Evolutionary conservation across 257 asterid genomes (phyloP).

Genomic region (Fraxinus pennsylvanica): DNA sequence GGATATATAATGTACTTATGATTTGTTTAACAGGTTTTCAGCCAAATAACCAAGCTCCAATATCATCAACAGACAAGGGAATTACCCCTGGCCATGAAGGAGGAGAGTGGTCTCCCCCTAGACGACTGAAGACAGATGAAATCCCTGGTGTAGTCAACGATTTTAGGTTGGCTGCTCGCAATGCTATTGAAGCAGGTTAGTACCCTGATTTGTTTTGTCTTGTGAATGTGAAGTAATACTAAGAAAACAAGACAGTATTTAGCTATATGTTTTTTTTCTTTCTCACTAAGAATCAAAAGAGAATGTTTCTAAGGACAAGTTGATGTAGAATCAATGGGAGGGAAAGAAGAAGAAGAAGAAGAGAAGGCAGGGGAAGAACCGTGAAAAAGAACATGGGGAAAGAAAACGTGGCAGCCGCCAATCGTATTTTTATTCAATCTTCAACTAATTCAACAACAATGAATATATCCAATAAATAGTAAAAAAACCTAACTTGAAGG

Average conservation of each 20-base stretch:
- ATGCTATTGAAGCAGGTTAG: slow-evolving; percentile 37
- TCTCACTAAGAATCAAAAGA: neutral
- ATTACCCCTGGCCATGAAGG: slow-evolving; percentile 31
- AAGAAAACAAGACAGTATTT: neutral
- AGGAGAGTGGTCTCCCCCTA: slow-evolving; percentile 31
- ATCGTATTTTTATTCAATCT: too few species aligned
- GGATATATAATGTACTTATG: neutral
- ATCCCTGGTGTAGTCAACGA: slow-evolving; percentile 31
- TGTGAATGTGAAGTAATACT: neutral
- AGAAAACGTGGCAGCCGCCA: too few species aligned
- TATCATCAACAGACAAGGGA: slow-evolving; percentile 42
- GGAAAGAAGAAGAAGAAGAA: too few species aligned
- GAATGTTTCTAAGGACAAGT: too few species aligned
- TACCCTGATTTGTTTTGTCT: neutral
- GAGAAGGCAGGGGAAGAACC: too few species aligned
- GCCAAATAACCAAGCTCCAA: slow-evolving; percentile 44
- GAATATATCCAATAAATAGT: too few species aligned
- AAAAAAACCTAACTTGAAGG: too few species aligned
- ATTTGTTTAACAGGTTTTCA: slow-evolving; percentile 27
- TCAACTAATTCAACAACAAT: too few species aligned
- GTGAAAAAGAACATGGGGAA: too few species aligned
- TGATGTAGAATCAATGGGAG: too few species aligned
- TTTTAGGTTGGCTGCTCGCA: slow-evolving; percentile 38
- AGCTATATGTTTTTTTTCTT: too few species aligned
- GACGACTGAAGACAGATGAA: slow-evolving; percentile 32